These are phyloP conservation scores for Handroanthus guayacan DNA, from an alignment of 257 asterid species.

Conservation along the genomic window DNA sequence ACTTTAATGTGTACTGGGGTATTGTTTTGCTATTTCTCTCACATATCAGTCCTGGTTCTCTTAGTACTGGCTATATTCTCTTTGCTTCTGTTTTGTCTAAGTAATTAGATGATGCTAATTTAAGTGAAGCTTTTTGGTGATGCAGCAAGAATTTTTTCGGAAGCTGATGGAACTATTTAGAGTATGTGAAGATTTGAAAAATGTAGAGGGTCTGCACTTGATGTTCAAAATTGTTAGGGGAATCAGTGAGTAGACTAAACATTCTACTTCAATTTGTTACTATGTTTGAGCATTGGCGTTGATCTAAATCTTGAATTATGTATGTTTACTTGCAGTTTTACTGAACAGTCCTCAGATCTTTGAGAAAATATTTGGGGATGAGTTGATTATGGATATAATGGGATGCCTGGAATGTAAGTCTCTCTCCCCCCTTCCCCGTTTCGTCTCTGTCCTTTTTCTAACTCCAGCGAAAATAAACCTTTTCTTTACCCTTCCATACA, in stretches of 20 bases:
- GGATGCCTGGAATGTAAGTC: slow-evolving; percentile 96
- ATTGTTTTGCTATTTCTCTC: slow-evolving; percentile 7
- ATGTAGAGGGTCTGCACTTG: slow-evolving; percentile 81
- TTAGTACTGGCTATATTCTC: slow-evolving; percentile 15
- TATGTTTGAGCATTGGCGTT: slow-evolving; percentile 20
- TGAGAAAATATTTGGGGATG: slow-evolving; percentile 95
- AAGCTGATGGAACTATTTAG: slow-evolving; percentile 84
- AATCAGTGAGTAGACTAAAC: slow-evolving; percentile 66
- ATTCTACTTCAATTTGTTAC: slow-evolving; percentile 10
- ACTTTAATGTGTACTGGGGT: not conserved
- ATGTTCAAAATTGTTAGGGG: slow-evolving; percentile 86
- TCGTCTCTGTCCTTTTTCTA: not conserved
- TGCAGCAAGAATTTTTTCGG: slow-evolving; percentile 83
- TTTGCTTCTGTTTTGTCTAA: slow-evolving; percentile 26
- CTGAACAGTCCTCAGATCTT: slow-evolving; percentile 84
- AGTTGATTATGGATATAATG: slow-evolving; percentile 84
- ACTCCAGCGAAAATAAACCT: not conserved
- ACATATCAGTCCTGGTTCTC: slow-evolving; percentile 2
- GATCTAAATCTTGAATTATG: slow-evolving; percentile 31
- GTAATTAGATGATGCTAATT: slow-evolving; percentile 32
- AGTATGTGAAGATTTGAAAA: slow-evolving; percentile 84
- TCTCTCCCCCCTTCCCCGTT: slow-evolving; percentile 19
- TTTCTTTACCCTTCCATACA: slow-evolving; percentile 7
- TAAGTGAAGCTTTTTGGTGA: slow-evolving; percentile 39
- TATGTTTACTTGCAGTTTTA: slow-evolving; percentile 68